Evolutionary conservation across 805 yeast genomes (phyloP), one percentile per base, ranked within the genome.

Genomic region (Pichia gijzeniarum): DNA sequence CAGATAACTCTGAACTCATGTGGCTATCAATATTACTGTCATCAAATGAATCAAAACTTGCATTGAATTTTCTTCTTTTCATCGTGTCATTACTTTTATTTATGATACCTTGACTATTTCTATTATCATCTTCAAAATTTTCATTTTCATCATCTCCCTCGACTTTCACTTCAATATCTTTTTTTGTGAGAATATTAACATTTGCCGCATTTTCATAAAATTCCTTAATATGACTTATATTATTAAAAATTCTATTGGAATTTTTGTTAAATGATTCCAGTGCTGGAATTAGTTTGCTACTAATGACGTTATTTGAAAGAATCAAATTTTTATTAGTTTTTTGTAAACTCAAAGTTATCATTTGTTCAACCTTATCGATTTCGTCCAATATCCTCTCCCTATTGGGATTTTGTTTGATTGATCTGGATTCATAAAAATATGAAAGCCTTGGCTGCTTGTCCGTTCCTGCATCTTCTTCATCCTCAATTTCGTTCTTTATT

Each of bases 291-390:
- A 88, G 72, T 35, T 73, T 72, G 49, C 82, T 83, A 40, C 79
- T 79, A 21, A 89, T 77, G 30, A 81, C 73, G 38, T 79, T 72
- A 59, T 84, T 86, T 18, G 90, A 78, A 37, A 73, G 69, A 12
- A 83, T 74, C 41, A 88, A 71, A 56, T 86, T 82, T 40, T 79
- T 73, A 64, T 88, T 95, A 20, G 89, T 85, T 40, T 80, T 82
- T 61, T 87, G 96, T 40, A 89, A 65, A 5, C 80, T 77, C 43
- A 83, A 61, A 0, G 95, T 86, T 35, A 86, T 84, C 57, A 81
- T 84, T 60, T 85, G 95, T 56, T 88, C 95, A 37, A 86, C 61
- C 54, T 77, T 70, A 56, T 87, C 95, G 56, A 82, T 62, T 60
- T 77, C 66, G 32, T 63, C 62, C 22, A 60, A 47, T 31, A 55